phyloP scores from a whole-genome alignment of 345 rosid species.

The Melaleuca quinquenervia region DNA sequence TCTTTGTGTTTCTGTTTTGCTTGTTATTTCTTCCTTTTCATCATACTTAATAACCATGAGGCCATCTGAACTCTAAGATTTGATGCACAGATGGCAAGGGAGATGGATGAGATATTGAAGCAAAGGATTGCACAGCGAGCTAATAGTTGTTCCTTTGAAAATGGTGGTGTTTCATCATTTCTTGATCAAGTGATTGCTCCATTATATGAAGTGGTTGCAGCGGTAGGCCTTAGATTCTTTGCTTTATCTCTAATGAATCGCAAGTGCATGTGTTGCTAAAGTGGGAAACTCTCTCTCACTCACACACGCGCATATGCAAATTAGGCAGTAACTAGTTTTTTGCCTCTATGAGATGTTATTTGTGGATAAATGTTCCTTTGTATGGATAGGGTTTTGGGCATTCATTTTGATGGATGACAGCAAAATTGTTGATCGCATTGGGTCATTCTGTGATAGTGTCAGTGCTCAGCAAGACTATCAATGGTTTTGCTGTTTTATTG shows the following conservation, averaged over 20 bases:
- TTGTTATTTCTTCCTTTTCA: neutral
- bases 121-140: conserved; percentile 70
- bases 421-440: neutral
- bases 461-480: neutral
- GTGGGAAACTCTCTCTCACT: neutral
- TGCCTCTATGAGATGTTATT: neutral
- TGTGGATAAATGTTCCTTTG: neutral
- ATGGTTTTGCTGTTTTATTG: neutral
- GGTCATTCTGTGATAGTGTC: neutral
- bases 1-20: neutral
- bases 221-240: conserved; percentile 39
- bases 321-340: neutral
- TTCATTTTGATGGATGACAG: neutral
- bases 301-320: neutral
- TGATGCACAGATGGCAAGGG: conserved; percentile 71
- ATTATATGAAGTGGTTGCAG: conserved; percentile 69
- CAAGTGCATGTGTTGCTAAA: neutral
- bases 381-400: neutral
- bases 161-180: conserved; percentile 43
- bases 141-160: conserved; percentile 58
- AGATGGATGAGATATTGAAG: conserved; percentile 77
- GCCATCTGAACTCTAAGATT: neutral
- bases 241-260: neutral
- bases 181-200: conserved; percentile 80
- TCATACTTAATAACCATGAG: neutral